A percentile compares a stretch with the other conserved stretches of the same genome.
Evolutionary conservation across 73 alveolate species (phyloP).

Genomic region (Uronychia binucleata): DNA sequence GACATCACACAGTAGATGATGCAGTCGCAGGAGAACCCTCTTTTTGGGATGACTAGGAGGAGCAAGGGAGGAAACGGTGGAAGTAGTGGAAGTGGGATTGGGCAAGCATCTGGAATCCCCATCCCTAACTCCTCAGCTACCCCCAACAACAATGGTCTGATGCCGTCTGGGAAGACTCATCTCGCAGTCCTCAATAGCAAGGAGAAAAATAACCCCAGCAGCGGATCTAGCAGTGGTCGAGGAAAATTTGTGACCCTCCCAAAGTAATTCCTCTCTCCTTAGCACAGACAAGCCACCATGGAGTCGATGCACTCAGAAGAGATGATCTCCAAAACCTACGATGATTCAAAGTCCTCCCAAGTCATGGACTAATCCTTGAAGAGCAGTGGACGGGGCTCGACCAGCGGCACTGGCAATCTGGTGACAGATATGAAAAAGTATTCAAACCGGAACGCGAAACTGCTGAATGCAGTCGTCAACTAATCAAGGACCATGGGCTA

Average conservation of each 20-base stretch:
- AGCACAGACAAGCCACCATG: background rate
- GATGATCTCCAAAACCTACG: background rate
- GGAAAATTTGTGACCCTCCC: background rate
- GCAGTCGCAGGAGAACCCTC: too few species aligned
- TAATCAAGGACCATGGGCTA: background rate
- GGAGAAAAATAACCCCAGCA: background rate
- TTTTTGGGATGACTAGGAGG: too few species aligned
- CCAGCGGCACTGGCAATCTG: background rate
- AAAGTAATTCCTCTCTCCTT: too few species aligned
- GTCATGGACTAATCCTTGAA: background rate
- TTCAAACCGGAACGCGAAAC: background rate
- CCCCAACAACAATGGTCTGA: too few species aligned
- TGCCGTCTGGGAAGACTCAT: too few species aligned
- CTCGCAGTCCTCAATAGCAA: too few species aligned
- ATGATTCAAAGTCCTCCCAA: background rate
- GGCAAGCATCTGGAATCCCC: too few species aligned
- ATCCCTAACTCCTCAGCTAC: too few species aligned
- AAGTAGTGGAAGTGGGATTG: too few species aligned
- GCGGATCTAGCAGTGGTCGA: background rate
- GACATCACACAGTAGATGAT: too few species aligned
- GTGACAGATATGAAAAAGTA: background rate
- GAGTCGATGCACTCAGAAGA: background rate
- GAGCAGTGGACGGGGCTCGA: background rate
- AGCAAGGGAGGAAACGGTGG: too few species aligned
- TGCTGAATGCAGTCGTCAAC: background rate